phyloP scores from a whole-genome alignment of 177 flowering plant species.

The Vitis hybrid region DNA sequence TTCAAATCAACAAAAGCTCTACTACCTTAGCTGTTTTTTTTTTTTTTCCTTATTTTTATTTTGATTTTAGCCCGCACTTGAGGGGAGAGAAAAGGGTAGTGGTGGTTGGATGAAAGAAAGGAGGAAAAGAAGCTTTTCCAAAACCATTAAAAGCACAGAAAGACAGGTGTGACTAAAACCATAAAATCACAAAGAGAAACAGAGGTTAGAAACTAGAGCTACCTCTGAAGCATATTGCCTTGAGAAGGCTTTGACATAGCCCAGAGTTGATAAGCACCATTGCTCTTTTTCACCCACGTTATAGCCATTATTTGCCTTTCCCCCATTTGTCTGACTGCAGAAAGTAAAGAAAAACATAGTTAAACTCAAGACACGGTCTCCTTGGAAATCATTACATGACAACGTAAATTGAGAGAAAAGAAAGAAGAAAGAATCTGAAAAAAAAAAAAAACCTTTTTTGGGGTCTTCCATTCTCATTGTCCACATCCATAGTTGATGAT shows the following conservation, averaged over 20 bases:
- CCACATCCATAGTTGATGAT: slow-evolving; percentile 70
- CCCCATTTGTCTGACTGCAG: slow-evolving; percentile 60
- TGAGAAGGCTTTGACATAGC: slow-evolving; percentile 84
- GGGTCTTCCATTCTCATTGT: slow-evolving; percentile 54
- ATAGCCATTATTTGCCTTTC: slow-evolving; percentile 31
- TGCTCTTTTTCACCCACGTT: slow-evolving; percentile 75
- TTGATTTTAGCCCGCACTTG: no score
- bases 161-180: no score
- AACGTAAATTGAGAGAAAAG: neutral
- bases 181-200: neutral
- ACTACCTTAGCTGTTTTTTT: no score
- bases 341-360: neutral
- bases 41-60: no score
- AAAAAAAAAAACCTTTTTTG: slow-evolving; percentile 40
- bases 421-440: neutral
- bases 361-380: neutral
- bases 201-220: slow-evolving; percentile 1
- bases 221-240: slow-evolving; percentile 97
- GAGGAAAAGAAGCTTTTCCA: no score
- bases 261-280: slow-evolving; percentile 87
- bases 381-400: neutral
- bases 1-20: no score
- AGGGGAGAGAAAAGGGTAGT: no score
- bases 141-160: no score
- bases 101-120: no score